Evolutionary conservation across 2,329 filamentous ascomycete genomes (phyloP).

Genomic region (Xenosphaeropsis pyriputrescens): DNA sequence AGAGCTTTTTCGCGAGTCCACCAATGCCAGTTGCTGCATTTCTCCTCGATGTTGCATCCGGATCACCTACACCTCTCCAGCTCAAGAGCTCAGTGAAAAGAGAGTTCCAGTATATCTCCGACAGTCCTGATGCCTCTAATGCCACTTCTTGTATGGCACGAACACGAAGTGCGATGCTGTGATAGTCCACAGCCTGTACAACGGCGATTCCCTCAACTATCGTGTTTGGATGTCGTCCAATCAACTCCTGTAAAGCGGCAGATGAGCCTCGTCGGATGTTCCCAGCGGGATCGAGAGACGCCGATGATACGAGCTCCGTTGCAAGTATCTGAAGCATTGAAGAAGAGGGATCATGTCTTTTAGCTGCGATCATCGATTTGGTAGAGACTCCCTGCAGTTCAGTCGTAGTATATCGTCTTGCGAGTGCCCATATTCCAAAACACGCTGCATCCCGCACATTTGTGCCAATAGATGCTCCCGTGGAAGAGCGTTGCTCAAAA

Average conservation of each 20-base stretch:
- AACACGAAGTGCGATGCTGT: conserved; percentile 76
- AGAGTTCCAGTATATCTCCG: conserved; percentile 49
- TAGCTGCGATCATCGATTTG: conserved; percentile 2
- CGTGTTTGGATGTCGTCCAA: conserved; percentile 81
- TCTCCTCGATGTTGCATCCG: conserved; percentile 59
- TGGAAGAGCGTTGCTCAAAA: conserved; percentile 79
- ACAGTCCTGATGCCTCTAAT: conserved; percentile 49
- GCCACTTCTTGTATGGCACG: conserved; percentile 71
- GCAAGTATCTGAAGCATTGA: conserved; percentile 60
- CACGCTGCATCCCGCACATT: conserved; percentile 92
- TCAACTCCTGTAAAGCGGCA: conserved; percentile 83
- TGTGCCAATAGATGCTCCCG: conserved; percentile 72
- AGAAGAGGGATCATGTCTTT: conserved; percentile 19
- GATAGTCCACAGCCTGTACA: conserved; percentile 86
- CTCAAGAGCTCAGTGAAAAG: conserved; percentile 57
- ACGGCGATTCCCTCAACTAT: conserved; percentile 70
- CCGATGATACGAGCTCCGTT: conserved; percentile 65
- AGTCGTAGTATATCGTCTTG: conserved; percentile 67
- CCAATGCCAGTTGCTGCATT: conserved; percentile 60
- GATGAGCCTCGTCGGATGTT: conserved; percentile 90
- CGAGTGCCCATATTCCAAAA: conserved; percentile 89
- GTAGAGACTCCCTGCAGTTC: conserved; percentile 56
- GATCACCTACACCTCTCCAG: conserved; percentile 80
- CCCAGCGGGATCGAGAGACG: conserved; percentile 76
- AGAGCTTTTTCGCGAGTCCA: conserved; percentile 14